Percentiles rank a stretch among this genome's conserved stretches.
Conservation (phyloP, 202 grass and related monocot species). For the Bolboschoenoplectus hybrid region DNA sequence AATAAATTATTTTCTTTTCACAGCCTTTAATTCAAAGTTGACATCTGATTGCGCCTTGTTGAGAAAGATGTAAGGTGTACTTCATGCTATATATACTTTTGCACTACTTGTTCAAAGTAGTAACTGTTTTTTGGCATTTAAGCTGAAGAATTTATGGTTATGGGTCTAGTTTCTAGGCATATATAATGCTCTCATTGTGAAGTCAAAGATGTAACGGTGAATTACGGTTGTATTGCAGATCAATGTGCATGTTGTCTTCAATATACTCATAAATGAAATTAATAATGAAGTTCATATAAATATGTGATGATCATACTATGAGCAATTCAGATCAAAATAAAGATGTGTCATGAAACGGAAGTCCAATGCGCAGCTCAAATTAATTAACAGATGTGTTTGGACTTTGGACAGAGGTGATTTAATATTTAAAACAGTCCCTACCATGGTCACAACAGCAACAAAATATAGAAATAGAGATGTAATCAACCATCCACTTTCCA, state of each 20-base stretch:
- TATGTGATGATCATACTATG: background rate
- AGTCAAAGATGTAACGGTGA: background rate
- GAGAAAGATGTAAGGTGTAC: slow-evolving; percentile 30
- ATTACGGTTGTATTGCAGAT: background rate
- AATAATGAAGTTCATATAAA: background rate
- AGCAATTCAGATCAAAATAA: slow-evolving; percentile 7
- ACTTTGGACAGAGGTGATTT: background rate
- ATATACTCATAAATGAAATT: too few relatives aligned
- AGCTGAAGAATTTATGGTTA: background rate
- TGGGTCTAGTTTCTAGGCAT: background rate
- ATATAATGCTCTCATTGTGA: background rate
- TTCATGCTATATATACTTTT: slow-evolving; percentile 26
- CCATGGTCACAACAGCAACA: background rate
- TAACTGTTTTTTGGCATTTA: background rate
- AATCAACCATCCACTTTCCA: background rate
- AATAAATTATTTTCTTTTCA: slow-evolving; percentile 39
- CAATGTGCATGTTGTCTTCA: background rate
- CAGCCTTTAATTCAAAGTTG: slow-evolving; percentile 45
- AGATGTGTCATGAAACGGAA: background rate
- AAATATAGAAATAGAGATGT: background rate
- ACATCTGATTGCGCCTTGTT: slow-evolving; percentile 26
- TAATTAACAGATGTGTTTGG: background rate
- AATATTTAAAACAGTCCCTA: background rate
- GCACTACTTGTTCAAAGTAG: slow-evolving; percentile 1
- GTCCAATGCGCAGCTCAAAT: background rate